Percentiles rank a stretch among this genome's conserved stretches.
Conservation (phyloP, 805 yeast genomes). For the Candida krabiensis region DNA sequence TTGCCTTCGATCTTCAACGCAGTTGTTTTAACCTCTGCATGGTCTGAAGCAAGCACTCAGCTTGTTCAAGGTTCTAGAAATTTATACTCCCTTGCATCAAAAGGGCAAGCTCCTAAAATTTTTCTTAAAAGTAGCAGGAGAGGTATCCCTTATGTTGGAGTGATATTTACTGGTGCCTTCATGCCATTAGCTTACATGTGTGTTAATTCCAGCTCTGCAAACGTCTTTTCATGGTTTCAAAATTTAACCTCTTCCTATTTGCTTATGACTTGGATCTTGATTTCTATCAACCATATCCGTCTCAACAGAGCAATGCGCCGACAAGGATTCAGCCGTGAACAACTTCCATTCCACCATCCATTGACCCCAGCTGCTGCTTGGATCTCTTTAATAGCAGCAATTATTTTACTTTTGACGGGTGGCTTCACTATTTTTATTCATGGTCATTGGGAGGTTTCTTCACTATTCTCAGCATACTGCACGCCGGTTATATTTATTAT, state of each 20-base stretch:
- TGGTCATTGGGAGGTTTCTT: slow-evolving; percentile 29
- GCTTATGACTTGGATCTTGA: slow-evolving; percentile 55
- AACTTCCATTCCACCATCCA: slow-evolving; percentile 33
- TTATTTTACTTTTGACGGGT: slow-evolving; percentile 33
- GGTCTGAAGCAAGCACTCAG: slow-evolving; percentile 68
- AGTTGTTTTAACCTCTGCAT: slow-evolving; percentile 49
- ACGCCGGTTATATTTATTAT: slow-evolving; percentile 29
- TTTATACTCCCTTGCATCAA: slow-evolving; percentile 62
- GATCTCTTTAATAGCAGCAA: slow-evolving; percentile 30
- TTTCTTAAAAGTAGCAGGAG: slow-evolving; percentile 55
- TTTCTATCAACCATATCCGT: slow-evolving; percentile 44
- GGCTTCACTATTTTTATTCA: slow-evolving; percentile 37
- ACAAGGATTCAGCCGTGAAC: slow-evolving; percentile 36
- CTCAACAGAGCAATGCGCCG: slow-evolving; percentile 37
- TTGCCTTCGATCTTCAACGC: slow-evolving; percentile 74
- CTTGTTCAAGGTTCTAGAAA: slow-evolving; percentile 68
- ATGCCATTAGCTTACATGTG: slow-evolving; percentile 64
- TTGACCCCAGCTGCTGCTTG: slow-evolving; percentile 33
- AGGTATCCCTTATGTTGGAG: slow-evolving; percentile 60
- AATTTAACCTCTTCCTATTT: slow-evolving; percentile 61
- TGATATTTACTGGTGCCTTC: slow-evolving; percentile 44
- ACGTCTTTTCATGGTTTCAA: slow-evolving; percentile 60
- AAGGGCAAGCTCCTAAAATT: slow-evolving; percentile 66
- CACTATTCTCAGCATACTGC: slow-evolving; percentile 24
- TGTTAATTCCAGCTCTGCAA: slow-evolving; percentile 50